Base-by-base conservation (phyloP, 768 basidiomycete genomes). In the Mycena metata region DNA sequence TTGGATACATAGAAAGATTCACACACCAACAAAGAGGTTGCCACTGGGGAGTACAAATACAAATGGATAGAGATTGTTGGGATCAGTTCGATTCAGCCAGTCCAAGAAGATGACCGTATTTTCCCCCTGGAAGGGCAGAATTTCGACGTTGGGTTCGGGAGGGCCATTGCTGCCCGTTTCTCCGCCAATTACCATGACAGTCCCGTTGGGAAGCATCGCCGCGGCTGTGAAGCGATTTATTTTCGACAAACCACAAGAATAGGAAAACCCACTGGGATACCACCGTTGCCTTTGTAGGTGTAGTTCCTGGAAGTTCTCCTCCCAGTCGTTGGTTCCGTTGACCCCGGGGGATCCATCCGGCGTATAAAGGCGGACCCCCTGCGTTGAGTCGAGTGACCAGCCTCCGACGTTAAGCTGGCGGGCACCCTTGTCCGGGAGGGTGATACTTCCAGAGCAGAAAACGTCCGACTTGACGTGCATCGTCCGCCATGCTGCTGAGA, bases 1-100 rank as follows among this genome's bases (percentile, higher is more conserved):
- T 41, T 43, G 16, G 6, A 46, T 30, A 30, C 1, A 12, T 3
- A 15, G 5, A 5, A 11, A 45, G 12, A 51, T n/a, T 42, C 39
- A 45, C 86, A 56, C 54, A 91, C 92, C 90, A 43, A 91, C 84
- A 75, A 94, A 94, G 72, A 95, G 79, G 36, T 85, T 83, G 4
- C 87, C 87, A 49, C 89, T 89, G 0, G 93, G 92, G 15, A 95
- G 84, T 11, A 93, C 83, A 62, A 90, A 77, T 36, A 94, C 79
- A 82, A 92, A 94, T 0, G 93, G 93, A 72, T 95, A 95, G 56
- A 95, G 77, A 72, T 94, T 94, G 73, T 92, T 89, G 0, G 93
- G 93, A 73, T 94, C 90, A 5, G 93, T 94, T 24, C 91, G 84
- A 33, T 81, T 75, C 35, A 94, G 80, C 81, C 88, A 94, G 66